Evolutionary conservation across 2,329 filamentous ascomycete genomes (phyloP).

Genomic region (Fusarium oligoseptatum): DNA sequence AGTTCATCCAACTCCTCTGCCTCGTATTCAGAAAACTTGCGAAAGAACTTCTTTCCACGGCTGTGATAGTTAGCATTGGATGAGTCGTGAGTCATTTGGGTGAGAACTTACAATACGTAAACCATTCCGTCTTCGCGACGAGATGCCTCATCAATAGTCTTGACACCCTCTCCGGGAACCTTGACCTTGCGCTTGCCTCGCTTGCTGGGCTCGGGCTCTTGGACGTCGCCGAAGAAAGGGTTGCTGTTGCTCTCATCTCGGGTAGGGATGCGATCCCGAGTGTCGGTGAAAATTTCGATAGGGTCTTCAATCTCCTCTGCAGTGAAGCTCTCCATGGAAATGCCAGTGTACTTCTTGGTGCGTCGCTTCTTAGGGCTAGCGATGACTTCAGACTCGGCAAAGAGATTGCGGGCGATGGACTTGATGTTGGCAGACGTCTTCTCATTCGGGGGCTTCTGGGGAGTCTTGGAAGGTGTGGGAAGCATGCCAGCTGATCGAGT

Average conservation of each 20-base stretch:
- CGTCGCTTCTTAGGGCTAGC: constrained; percentile 70
- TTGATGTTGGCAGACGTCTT: constrained; percentile 65
- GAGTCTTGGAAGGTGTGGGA: constrained; percentile 84
- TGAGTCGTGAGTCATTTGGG: neutral
- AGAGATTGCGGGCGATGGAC: constrained; percentile 71
- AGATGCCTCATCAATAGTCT: constrained; percentile 73
- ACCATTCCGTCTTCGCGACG: constrained; percentile 79
- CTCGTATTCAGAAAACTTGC: constrained; percentile 69
- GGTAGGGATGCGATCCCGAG: constrained; percentile 81
- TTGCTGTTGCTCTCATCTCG: constrained; percentile 76
- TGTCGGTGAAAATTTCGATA: constrained; percentile 84
- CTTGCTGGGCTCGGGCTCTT: constrained; percentile 56
- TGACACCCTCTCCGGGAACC: constrained; percentile 69
- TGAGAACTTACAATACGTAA: constrained; percentile 78
- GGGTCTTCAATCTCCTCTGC: constrained; percentile 67
- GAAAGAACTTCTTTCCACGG: constrained; percentile 84
- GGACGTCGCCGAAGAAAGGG: constrained; percentile 73
- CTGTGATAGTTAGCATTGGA: constrained; percentile 57
- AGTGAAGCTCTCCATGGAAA: constrained; percentile 70
- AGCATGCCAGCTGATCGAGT: constrained; percentile 68
- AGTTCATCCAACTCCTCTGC: constrained; percentile 50
- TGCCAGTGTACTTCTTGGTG: constrained; percentile 68
- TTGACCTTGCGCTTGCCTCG: constrained; percentile 68
- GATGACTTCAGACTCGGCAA: constrained; percentile 70
- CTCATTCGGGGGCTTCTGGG: constrained; percentile 70